Evolutionary conservation across 1,284 basidiomycete species (phyloP).

Genomic region (Pascua guehoae): DNA sequence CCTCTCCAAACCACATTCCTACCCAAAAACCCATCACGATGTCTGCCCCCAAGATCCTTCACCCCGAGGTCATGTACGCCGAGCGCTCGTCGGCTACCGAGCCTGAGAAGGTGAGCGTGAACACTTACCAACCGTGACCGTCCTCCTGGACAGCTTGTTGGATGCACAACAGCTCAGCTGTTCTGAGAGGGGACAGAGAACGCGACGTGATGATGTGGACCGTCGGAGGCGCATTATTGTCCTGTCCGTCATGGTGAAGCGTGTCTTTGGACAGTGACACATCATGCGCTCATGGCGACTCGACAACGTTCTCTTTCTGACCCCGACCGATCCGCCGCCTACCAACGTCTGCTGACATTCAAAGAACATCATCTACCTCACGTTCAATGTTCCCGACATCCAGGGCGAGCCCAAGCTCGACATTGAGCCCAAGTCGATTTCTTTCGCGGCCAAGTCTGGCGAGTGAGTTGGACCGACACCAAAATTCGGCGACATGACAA

Average conservation of each 20-base stretch:
- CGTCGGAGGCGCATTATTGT: background rate
- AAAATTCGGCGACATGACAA: background rate
- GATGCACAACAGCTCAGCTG: background rate
- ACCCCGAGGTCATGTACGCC: constrained; percentile 88
- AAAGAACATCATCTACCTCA: constrained; percentile 78
- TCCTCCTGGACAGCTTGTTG: background rate
- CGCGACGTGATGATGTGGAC: no score
- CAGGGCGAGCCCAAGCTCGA: constrained; percentile 61
- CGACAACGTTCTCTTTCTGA: no score
- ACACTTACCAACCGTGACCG: background rate
- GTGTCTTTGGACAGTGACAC: background rate
- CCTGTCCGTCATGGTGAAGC: background rate
- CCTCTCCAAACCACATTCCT: background rate
- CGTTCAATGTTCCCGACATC: constrained; percentile 80
- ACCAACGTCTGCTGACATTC: background rate
- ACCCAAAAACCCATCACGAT: constrained; percentile 21
- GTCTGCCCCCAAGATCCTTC: constrained; percentile 46
- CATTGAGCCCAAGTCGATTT: constrained; percentile 61
- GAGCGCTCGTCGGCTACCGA: constrained; percentile 70
- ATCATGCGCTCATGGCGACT: background rate
- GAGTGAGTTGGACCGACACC: constrained; percentile 55
- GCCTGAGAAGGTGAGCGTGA: constrained; percentile 61
- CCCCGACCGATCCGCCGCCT: background rate
- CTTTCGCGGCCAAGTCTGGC: constrained; percentile 68
- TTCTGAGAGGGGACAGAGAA: no score